phyloP scores from a whole-genome alignment of 129 eudicot genomes.

The Tagetes patula region DNA sequence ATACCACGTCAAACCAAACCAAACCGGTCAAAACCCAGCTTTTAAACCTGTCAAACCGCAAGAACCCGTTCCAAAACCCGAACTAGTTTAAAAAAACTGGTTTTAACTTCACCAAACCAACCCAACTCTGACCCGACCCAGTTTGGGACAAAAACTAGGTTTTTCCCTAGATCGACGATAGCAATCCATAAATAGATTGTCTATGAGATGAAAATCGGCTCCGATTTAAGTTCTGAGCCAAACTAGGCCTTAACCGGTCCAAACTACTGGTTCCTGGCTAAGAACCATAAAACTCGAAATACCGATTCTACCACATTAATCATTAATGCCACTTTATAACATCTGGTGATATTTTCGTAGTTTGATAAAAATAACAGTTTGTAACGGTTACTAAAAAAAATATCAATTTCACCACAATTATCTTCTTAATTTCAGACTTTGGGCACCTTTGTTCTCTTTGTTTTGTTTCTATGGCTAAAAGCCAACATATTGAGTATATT shows the following conservation, averaged over 20 bases:
- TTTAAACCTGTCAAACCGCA: too few species aligned
- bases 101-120: too few species aligned
- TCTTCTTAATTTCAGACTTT: conserved; percentile 16
- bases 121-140: too few species aligned
- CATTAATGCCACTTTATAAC: not conserved
- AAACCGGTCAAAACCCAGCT: too few species aligned
- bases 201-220: not conserved
- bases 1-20: too few species aligned
- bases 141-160: too few species aligned
- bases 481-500: conserved; percentile 73
- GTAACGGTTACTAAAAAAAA: conserved; percentile 5
- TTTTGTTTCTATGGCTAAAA: conserved; percentile 33
- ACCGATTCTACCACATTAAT: not conserved
- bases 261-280: not conserved
- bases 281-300: not conserved
- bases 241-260: not conserved
- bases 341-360: not conserved
- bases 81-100: too few species aligned
- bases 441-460: conserved; percentile 1
- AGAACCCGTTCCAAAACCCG: too few species aligned
- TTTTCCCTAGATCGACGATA: too few species aligned
- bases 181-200: too few species aligned
- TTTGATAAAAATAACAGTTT: not conserved
- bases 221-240: not conserved
- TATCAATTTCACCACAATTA: conserved; percentile 20